These are phyloP conservation scores for Novymonas esmeraldas DNA, from an alignment of 208 protist genomes.

Conservation along the genomic window DNA sequence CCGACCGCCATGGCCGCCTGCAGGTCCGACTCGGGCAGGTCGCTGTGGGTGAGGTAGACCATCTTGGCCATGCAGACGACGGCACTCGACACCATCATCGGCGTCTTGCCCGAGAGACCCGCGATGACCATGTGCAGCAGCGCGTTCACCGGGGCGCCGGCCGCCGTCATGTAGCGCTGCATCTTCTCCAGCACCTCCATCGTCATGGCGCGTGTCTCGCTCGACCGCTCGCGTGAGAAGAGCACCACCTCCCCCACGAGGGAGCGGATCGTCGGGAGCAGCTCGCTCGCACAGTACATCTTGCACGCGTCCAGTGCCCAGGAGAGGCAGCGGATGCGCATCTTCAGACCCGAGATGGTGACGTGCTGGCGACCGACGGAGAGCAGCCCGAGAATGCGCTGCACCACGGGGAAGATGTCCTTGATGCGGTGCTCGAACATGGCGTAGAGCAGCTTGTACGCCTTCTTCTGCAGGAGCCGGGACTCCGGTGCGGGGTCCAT, in stretches of 20 bases:
- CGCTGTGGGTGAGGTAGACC: conserved; percentile 70
- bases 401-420: conserved; percentile 77
- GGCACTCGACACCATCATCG: conserved; percentile 77
- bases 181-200: conserved; percentile 91
- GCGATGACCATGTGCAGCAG: conserved; percentile 78
- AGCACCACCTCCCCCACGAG: conserved; percentile 77
- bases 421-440: conserved; percentile 86
- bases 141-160: conserved; percentile 65
- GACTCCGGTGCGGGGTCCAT: conserved; percentile 78
- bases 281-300: conserved; percentile 77
- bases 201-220: conserved; percentile 74
- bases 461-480: conserved; percentile 88
- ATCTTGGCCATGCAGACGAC: conserved; percentile 88
- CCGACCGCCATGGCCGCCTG: conserved; percentile 55
- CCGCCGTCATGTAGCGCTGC: conserved; percentile 71
- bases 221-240: conserved; percentile 80
- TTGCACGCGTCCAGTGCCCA: conserved; percentile 90
- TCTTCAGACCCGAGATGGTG: conserved; percentile 87
- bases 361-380: conserved; percentile 78
- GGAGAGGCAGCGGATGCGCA: conserved; percentile 84
- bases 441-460: conserved; percentile 87
- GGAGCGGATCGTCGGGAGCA: conserved; percentile 57
- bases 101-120: conserved; percentile 76
- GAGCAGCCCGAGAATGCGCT: conserved; percentile 69
- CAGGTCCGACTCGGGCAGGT: conserved; percentile 71